Percentiles rank a stretch among this genome's conserved stretches.
These are phyloP conservation scores for Globisporangium emineosum DNA, from an alignment of 352 stramenopile genomes.

Conservation along the genomic window DNA sequence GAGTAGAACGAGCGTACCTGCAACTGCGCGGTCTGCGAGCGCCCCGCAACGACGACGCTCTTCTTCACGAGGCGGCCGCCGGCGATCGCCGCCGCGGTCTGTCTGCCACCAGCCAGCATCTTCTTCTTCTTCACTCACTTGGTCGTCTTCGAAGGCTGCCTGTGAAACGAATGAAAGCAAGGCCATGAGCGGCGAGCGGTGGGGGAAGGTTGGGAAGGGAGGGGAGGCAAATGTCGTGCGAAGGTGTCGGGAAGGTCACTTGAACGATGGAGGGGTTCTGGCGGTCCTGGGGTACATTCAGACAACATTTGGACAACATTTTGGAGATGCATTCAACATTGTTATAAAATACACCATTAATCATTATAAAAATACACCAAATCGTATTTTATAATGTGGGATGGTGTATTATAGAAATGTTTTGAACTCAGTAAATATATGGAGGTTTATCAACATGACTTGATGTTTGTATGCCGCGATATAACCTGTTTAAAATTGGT, in stretches of 20 bases:
- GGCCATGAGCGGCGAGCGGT: background rate
- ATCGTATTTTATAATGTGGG: too few species aligned
- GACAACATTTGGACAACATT: background rate
- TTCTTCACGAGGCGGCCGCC: constrained; percentile 33
- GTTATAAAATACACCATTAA: too few species aligned
- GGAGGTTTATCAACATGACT: too few species aligned
- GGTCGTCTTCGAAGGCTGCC: constrained; percentile 6
- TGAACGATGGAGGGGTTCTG: background rate
- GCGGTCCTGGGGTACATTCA: constrained; percentile 2
- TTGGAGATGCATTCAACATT: background rate
- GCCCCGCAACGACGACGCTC: constrained; percentile 5
- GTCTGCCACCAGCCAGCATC: constrained; percentile 19
- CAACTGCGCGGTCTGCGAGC: constrained; percentile 5
- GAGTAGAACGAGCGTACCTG: constrained; percentile 77
- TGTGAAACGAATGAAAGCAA: constrained; percentile 5
- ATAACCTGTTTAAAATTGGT: too few species aligned
- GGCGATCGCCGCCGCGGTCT: constrained; percentile 26
- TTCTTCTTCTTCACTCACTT: background rate
- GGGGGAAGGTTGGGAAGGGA: background rate
- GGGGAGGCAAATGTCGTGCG: background rate
- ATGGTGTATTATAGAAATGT: too few species aligned
- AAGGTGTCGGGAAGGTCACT: constrained; percentile 2
- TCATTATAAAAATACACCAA: too few species aligned
- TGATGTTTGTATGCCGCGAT: too few species aligned
- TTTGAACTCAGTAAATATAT: too few species aligned